Evolutionary conservation across 768 basidiomycete genomes (phyloP).

Genomic region (Collybiopsis confluens): DNA sequence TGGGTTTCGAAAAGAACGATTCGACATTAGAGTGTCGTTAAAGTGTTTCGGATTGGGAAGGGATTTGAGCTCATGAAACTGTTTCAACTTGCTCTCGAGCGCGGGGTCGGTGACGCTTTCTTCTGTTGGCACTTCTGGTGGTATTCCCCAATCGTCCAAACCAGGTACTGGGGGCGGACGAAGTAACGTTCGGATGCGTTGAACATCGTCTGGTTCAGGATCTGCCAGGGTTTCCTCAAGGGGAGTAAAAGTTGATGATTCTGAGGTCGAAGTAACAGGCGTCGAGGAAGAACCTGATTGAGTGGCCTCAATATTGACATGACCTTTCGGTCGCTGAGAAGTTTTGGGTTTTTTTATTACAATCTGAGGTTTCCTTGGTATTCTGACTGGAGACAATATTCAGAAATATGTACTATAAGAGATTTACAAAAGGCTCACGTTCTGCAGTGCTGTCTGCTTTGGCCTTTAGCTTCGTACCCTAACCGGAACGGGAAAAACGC

Average conservation of each 20-base stretch:
- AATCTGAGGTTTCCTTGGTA: constrained; percentile 49
- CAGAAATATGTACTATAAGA: neutral
- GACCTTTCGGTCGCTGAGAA: constrained; percentile 38
- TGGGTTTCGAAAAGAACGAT: constrained; percentile 92
- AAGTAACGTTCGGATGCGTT: constrained; percentile 51
- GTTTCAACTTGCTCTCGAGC: constrained; percentile 68
- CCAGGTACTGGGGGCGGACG: constrained; percentile 63
- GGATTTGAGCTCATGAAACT: constrained; percentile 70
- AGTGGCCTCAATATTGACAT: constrained; percentile 42
- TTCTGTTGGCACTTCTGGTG: constrained; percentile 56
- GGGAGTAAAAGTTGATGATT: constrained; percentile 8
- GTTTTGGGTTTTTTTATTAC: constrained; percentile 45
- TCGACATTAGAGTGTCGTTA: constrained; percentile 92
- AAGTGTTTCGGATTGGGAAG: constrained; percentile 70
- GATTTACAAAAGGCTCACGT: constrained; percentile 25
- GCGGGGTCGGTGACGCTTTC: constrained; percentile 55
- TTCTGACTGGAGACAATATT: constrained; percentile 27
- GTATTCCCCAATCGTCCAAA: constrained; percentile 74
- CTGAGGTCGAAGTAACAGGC: constrained; percentile 8
- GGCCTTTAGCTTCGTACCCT: constrained; percentile 53
- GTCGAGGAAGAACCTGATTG: constrained; percentile 10
- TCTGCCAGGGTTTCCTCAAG: constrained; percentile 10
- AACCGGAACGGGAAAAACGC: constrained; percentile 69
- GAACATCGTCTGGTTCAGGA: constrained; percentile 41
- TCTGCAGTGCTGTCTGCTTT: constrained; percentile 34